Base-by-base conservation (phyloP, 306 rosid species). In the Comarum palustre region DNA sequence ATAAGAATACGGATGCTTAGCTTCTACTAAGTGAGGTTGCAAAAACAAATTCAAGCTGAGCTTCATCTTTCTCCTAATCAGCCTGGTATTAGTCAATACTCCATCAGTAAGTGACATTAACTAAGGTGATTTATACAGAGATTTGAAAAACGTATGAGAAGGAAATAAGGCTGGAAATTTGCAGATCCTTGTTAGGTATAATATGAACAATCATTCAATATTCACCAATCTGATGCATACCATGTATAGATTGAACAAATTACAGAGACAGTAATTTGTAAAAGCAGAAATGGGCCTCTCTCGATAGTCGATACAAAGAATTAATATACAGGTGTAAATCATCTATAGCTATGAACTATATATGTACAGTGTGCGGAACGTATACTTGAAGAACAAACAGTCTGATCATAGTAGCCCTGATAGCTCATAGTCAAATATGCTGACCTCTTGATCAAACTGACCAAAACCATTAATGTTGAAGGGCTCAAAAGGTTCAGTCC, bases 351-450 rank as follows among this genome's bases (percentile, higher is more conserved):
- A 52, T 70, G 48, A 11, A 24, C 32, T 10, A 42, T 34, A 24
- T 14, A 8, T 15, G 38, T 14, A 71, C 65, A n/a, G n/a, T 29
- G 11, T 61, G 34, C 31, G 9, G 39, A 65, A 71, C 34, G 29
- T 8, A 60, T 20, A 46, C 14, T 29, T 12, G 17, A 2, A 66
- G 4, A 36, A 29, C 2, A 36, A 25, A 15, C 17, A 54, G 63
- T 45, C 50, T 81, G 58, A n/a, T 51, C 68, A 83, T 36, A 77
- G 14, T 4, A 73, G 41, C 45, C 84, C 78, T 1, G 71, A 73
- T 5, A 77, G 74, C 68, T 80, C 84, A 42, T 80, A 73, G 58
- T 80, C 87, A 10, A 68, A 80, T 68, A 80, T 77, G 75, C 80
- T 76, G 63, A 83, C 73, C 54, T 79, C 82, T 59, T 72, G 73